Evolutionary conservation across 1,139 yeast species (phyloP), one percentile per base, ranked within the genome.

Genomic region (Kodamaea alishanica): DNA sequence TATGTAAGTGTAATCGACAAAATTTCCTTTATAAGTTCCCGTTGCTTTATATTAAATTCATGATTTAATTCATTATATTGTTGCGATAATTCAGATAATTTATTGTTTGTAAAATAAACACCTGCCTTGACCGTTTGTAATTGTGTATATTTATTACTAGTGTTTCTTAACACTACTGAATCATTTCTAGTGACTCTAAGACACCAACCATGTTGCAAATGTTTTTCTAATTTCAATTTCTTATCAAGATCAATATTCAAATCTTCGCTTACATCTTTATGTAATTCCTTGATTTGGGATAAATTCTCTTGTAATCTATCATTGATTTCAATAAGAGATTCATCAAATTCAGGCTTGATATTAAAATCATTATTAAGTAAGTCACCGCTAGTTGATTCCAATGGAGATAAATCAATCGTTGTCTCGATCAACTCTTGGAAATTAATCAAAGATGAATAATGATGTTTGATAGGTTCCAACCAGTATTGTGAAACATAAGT

Each of bases 101-200:
- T 73, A 30, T 68, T 63, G 2, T 95, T 87, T 6, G 96, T 87
- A 66, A 92, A 92, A 58, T 73, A 88, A 2, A 90, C 92, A 41
- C 98, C 98, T 1, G 96, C 95, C 59, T 92, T 92, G 27, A 88
- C 95, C 0, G 97, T 89, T 39, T 89, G 87, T 26, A 90, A 69
- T 57, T 92, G 97, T 37, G 73, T 73, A 56, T 84, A 92, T 35
- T 75, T 73, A 32, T 70, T 70, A 29, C 72, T 74, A 6, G 63
- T 51, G 30, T 80, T 81, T 52, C 97, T 75, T 42, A 92, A 69
- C 15, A 84, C 84, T 8, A 81, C 72, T 2, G 96, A 90, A 55
- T 90, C 97, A 40, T 79, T 87, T 60, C 98, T 77, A 0, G 97
- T 90, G 20, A 92, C 77, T 50, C 97, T 73, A 70, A 90, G 78